Conservation (phyloP, 176 grass and related monocot species). For the Olyra latifolia region DNA sequence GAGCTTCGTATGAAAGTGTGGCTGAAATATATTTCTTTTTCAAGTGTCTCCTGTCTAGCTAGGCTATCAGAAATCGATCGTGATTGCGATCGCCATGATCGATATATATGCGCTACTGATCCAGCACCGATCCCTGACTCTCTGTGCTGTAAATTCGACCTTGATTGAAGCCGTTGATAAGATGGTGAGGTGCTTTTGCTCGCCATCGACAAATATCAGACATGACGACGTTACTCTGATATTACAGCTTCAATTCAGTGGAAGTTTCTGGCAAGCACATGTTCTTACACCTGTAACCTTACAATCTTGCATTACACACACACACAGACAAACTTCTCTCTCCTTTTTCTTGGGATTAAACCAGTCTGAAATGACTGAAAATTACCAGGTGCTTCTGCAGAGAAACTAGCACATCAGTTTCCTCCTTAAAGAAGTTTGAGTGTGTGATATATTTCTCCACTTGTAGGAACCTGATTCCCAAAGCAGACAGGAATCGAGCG, state of each 20-base stretch:
- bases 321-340: neutral
- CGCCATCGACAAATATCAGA: neutral
- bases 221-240: neutral
- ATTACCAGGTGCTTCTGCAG: too few relatives aligned
- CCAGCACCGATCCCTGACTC: neutral
- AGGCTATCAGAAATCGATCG: neutral
- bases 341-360: neutral
- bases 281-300: neutral
- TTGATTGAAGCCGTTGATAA: neutral
- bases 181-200: neutral
- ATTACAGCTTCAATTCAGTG: neutral
- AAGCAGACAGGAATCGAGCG: neutral
- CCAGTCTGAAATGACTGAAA: too few relatives aligned
- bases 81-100: neutral
- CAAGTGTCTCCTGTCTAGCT: neutral
- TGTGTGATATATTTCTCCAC: neutral
- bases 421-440: neutral
- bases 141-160: neutral
- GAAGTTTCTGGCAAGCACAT: neutral
- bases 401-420: neutral
- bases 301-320: neutral
- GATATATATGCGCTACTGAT: neutral
- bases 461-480: slow-evolving; percentile 1
- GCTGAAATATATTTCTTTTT: neutral
- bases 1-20: neutral